These are phyloP conservation scores for Macadamia integrifolia DNA, from an alignment of 164 flowering plant species.

Conservation along the genomic window DNA sequence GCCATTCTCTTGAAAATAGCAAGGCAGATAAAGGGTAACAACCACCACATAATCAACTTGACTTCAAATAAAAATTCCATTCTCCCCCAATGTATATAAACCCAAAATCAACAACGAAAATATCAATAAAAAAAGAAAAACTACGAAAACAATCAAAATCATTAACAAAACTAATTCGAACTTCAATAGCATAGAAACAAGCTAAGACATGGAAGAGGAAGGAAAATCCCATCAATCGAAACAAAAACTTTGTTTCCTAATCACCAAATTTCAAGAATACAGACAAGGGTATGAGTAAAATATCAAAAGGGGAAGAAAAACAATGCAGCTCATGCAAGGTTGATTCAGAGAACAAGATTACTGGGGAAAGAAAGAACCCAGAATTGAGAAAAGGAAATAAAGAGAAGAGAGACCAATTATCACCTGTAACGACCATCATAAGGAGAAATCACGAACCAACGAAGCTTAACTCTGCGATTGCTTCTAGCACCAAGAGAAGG, in stretches of 20 bases:
- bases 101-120: not conserved
- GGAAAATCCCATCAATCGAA: not conserved
- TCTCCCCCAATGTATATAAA: not conserved
- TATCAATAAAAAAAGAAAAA: too few species aligned
- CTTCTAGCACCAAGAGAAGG: slow-evolving; percentile 90
- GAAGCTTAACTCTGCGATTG: slow-evolving; percentile 61
- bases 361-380: not conserved
- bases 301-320: not conserved
- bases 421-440: slow-evolving; percentile 82
- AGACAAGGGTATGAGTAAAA: not conserved
- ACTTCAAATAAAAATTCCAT: not conserved
- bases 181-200: not conserved
- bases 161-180: not conserved
- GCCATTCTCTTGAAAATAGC: too few species aligned
- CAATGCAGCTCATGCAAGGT: not conserved
- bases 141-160: not conserved
- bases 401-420: not conserved
- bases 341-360: not conserved
- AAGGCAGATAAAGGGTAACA: too few species aligned
- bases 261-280: not conserved
- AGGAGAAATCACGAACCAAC: slow-evolving; percentile 59
- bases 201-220: not conserved
- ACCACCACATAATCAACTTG: too few species aligned
- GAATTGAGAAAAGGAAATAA: not conserved
- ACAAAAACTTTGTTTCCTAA: not conserved